phyloP scores from a whole-genome alignment of 129 eudicot species.

The Flaveria brownii region DNA sequence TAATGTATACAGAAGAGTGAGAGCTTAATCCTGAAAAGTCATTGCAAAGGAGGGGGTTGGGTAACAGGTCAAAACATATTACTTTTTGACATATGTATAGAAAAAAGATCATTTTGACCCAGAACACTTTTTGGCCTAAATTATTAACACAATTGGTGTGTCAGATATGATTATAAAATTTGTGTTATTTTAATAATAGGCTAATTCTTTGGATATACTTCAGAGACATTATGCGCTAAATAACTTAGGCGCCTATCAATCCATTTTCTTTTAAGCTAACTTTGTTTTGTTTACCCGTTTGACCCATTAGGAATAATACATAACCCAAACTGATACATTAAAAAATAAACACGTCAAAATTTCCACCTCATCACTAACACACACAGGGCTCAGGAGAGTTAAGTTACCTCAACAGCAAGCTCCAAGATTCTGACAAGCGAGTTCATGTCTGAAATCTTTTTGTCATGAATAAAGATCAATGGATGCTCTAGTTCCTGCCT shows the following conservation, averaged over 20 bases:
- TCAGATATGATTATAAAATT: not conserved
- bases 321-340: not conserved
- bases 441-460: constrained; percentile 70
- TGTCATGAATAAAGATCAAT: constrained; percentile 83
- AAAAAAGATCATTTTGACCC: not conserved
- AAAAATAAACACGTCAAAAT: not conserved
- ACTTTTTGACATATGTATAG: not conserved
- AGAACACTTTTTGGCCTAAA: not conserved
- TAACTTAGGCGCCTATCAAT: not conserved
- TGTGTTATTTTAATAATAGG: not conserved
- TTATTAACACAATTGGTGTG: not conserved
- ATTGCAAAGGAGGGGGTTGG: not conserved
- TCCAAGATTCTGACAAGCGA: constrained; percentile 78
- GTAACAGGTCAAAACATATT: not conserved
- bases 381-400: not conserved
- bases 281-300: not conserved
- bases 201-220: not conserved
- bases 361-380: constrained; percentile 15
- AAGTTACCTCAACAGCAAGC: constrained; percentile 75
- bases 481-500: constrained; percentile 95
- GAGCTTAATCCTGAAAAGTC: not conserved
- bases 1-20: not conserved
- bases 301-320: not conserved
- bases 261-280: not conserved
- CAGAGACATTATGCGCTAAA: not conserved